Percentiles rank a stretch among this genome's conserved stretches.
Evolutionary conservation across 371 early-diverging fungal species (phyloP).

Genomic region (Mucor circinelloides): DNA sequence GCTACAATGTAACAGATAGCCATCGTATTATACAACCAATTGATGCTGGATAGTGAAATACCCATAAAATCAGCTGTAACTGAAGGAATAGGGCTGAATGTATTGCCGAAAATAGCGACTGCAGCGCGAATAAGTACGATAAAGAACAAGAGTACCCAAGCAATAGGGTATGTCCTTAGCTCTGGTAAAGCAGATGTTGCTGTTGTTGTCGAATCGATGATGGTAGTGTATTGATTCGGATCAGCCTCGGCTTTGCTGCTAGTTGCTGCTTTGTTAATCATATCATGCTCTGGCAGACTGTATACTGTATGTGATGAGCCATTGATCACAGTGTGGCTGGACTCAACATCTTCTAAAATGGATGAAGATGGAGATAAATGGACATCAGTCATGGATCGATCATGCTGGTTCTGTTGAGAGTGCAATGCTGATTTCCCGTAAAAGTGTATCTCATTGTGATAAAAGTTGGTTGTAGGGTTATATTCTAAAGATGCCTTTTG

Average conservation of each 20-base stretch:
- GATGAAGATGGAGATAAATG: background rate
- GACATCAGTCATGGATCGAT: background rate
- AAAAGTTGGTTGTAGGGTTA: background rate
- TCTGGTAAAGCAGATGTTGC: background rate
- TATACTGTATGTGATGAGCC: background rate
- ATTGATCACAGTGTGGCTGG: constrained; percentile 14
- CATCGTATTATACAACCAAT: constrained; percentile 51
- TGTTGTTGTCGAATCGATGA: background rate
- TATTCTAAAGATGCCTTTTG: background rate
- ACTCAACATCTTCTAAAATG: constrained; percentile 4
- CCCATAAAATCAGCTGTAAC: constrained; percentile 39
- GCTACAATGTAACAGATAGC: constrained; percentile 52
- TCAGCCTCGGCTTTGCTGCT: background rate
- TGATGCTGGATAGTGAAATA: constrained; percentile 34
- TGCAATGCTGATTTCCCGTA: background rate
- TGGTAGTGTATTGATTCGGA: background rate
- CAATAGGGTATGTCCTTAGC: constrained; percentile 37
- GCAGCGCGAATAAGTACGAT: constrained; percentile 39
- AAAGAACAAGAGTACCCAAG: constrained; percentile 40
- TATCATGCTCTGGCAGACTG: background rate
- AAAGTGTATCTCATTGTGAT: background rate
- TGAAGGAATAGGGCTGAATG: constrained; percentile 45
- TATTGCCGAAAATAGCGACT: constrained; percentile 39
- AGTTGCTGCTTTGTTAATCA: background rate
- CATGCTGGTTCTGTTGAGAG: background rate